Evolutionary conservation across 306 rosid species (phyloP).

Genomic region (Prunus davidiana): DNA sequence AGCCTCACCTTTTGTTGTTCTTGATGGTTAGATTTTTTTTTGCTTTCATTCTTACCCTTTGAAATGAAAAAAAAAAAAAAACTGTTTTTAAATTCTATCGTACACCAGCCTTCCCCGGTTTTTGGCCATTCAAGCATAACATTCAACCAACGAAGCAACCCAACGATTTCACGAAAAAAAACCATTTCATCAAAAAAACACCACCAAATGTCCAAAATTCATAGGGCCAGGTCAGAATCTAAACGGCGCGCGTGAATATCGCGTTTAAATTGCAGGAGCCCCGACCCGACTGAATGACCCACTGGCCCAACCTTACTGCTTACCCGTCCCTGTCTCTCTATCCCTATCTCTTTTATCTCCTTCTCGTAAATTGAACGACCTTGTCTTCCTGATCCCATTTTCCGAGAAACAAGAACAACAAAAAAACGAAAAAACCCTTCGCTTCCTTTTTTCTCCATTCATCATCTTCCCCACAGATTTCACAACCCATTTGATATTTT

Average conservation of each 20-base stretch:
- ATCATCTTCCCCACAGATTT: not conserved
- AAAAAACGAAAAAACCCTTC: not conserved
- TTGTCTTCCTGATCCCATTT: conserved; percentile 12
- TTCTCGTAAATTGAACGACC: conserved; percentile 7
- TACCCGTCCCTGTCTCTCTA: not conserved
- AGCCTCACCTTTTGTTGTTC: too few species aligned
- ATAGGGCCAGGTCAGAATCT: not conserved
- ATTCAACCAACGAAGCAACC: not conserved
- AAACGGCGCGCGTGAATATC: not conserved
- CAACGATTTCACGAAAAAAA: not conserved
- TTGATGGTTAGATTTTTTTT: not conserved
- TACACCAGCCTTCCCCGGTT: not conserved
- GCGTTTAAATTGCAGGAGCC: not conserved
- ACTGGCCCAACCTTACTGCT: not conserved
- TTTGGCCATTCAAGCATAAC: not conserved
- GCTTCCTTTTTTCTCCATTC: not conserved
- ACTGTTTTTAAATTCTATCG: not conserved
- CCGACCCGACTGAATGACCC: not conserved
- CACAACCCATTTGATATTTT: not conserved
- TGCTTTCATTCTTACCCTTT: not conserved
- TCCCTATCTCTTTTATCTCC: not conserved
- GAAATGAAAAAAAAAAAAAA: not conserved
- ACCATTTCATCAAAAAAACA: too few species aligned
- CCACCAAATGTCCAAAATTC: too few species aligned
- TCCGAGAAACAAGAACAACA: not conserved